Percentiles rank a stretch among this genome's conserved stretches.
Conservation (phyloP, 345 rosid genomes). For the Populus simonii region DNA sequence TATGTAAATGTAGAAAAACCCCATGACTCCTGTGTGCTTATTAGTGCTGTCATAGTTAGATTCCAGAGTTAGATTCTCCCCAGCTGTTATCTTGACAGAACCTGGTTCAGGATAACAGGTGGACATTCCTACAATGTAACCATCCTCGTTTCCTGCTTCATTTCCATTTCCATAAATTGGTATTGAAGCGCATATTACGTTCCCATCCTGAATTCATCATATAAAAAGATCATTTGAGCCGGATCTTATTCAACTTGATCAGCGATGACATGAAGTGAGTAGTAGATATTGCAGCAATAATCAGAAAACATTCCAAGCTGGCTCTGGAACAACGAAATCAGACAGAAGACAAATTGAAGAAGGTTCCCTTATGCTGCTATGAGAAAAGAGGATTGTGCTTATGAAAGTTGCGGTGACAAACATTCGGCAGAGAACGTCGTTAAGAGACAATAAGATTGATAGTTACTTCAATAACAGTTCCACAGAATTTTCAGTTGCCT, state of each 20-base stretch:
- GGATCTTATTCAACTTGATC: background rate
- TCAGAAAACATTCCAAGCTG: background rate
- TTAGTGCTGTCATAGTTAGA: constrained; percentile 52
- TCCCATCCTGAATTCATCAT: constrained; percentile 49
- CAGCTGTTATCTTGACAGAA: constrained; percentile 47
- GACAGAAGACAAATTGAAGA: background rate
- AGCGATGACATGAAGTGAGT: background rate
- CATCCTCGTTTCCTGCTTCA: constrained; percentile 82
- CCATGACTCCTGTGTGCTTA: constrained; percentile 80
- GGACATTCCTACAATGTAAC: constrained; percentile 91
- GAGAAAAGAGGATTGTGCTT: background rate
- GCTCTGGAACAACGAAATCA: too few species aligned
- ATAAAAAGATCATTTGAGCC: background rate
- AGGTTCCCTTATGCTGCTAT: background rate
- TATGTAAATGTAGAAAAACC: constrained; percentile 65
- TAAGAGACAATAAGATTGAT: background rate
- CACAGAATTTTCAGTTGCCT: background rate
- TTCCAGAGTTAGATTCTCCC: constrained; percentile 62
- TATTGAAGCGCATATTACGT: constrained; percentile 52
- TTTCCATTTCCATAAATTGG: constrained; percentile 66
- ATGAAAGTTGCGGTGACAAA: background rate
- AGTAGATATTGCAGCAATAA: background rate
- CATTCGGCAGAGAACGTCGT: background rate
- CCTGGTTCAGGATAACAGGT: constrained; percentile 81
- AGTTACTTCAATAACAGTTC: background rate